phyloP scores from a whole-genome alignment of 176 grass and related monocot species.

The sorghum (Sorghum bicolor) region Sorghum_bicolor_NCBIv3 NC_012876.2:58416001-58416500 shows the following conservation, averaged over 20 bases:
- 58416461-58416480: not conserved
- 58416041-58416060: conserved; percentile 5
- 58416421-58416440: not conserved
- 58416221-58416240: conserved; percentile 5
- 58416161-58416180: conserved; percentile 29
- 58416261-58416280: conserved; percentile 90
- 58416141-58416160: conserved; percentile 9
- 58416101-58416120: not conserved
- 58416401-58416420: not conserved
- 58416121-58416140: conserved; percentile 35
- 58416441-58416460: not conserved
- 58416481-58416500: not conserved
- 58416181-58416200: conserved; percentile 41
- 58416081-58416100: conserved; percentile 22
- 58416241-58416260: conserved; percentile 53
- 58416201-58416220: conserved; percentile 35
- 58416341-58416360: not conserved
- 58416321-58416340: conserved; percentile 17
- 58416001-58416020: conserved; percentile 33
- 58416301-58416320: not conserved
- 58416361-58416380: not conserved
- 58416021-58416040: not conserved
- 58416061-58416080: not conserved
- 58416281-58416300: conserved; percentile 29
- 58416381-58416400: not conserved